Percentiles rank a stretch among this genome's conserved stretches.
Evolutionary conservation across 2,329 filamentous ascomycete genomes (phyloP).

Genomic region (Colletotrichum orbiculare): DNA sequence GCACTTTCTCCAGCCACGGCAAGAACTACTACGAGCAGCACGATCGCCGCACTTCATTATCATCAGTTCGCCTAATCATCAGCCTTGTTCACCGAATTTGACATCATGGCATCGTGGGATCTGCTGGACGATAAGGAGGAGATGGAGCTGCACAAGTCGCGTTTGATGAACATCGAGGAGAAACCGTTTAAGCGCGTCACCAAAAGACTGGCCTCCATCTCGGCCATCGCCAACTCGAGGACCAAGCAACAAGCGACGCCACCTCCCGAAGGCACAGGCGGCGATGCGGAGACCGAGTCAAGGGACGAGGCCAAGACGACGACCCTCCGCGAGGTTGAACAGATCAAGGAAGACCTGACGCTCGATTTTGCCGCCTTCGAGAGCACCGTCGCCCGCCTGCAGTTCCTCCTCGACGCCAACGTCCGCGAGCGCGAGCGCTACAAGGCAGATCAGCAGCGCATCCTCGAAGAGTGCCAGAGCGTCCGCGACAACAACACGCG

Average conservation of each 20-base stretch:
- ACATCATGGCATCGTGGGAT: conserved; percentile 65
- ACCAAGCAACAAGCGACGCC: conserved; percentile 71
- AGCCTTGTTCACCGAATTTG: too few relatives aligned
- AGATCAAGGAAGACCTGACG: conserved; percentile 84
- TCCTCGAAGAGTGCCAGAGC: conserved; percentile 79
- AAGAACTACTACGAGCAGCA: too few relatives aligned
- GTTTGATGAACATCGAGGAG: conserved; percentile 90
- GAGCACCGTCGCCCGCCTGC: conserved; percentile 85
- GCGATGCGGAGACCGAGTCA: conserved; percentile 41
- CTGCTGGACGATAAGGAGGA: conserved; percentile 81
- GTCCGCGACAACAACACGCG: conserved; percentile 80
- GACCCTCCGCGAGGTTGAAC: conserved; percentile 66
- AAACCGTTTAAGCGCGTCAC: conserved; percentile 91
- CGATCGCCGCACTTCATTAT: too few relatives aligned
- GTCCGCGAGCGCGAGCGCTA: conserved; percentile 86
- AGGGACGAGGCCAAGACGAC: conserved; percentile 45
- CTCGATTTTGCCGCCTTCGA: conserved; percentile 92
- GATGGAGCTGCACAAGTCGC: conserved; percentile 86
- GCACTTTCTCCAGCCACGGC: too few relatives aligned
- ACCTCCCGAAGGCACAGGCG: conserved; percentile 64
- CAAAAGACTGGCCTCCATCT: conserved; percentile 78
- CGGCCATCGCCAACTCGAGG: conserved; percentile 67
- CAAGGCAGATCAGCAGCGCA: conserved; percentile 80
- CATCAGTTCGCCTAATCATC: too few relatives aligned
- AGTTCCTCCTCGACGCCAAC: conserved; percentile 88